Evolutionary conservation across 495 filamentous ascomycete species (phyloP).

Genomic region (Filosporella fistucella): DNA sequence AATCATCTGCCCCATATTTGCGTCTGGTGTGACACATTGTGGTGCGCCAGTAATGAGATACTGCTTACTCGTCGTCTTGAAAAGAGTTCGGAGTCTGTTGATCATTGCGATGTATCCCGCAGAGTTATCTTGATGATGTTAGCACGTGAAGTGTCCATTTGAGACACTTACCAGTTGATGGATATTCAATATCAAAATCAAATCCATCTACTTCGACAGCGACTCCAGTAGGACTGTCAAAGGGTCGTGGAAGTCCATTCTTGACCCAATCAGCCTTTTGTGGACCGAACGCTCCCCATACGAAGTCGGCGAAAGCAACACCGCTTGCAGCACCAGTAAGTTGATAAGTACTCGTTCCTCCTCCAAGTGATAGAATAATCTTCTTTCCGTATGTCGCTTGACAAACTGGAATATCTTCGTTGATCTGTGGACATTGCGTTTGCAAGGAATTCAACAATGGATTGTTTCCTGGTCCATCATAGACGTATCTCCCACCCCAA

Average conservation of each 20-base stretch:
- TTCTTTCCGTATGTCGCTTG: slow-evolving; percentile 49
- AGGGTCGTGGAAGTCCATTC: slow-evolving; percentile 28
- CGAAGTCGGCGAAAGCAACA: slow-evolving; percentile 52
- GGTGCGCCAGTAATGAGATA: slow-evolving; percentile 56
- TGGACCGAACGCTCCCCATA: slow-evolving; percentile 57
- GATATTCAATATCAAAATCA: slow-evolving; percentile 49
- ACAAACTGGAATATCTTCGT: slow-evolving; percentile 43
- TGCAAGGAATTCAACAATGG: slow-evolving; percentile 23
- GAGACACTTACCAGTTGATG: slow-evolving; percentile 34
- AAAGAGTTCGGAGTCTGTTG: slow-evolving; percentile 36
- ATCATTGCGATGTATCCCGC: slow-evolving; percentile 41
- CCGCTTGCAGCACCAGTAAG: slow-evolving; percentile 39
- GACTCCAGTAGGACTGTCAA: slow-evolving; percentile 27
- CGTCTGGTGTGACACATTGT: slow-evolving; percentile 50
- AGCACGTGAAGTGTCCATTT: slow-evolving; percentile 21
- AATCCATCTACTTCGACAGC: slow-evolving; percentile 45
- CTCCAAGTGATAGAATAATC: slow-evolving; percentile 60
- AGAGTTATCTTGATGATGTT: slow-evolving; percentile 24
- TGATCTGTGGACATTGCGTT: slow-evolving; percentile 30
- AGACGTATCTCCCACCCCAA: slow-evolving; percentile 31
- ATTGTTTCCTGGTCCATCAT: slow-evolving; percentile 28
- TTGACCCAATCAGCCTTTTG: slow-evolving; percentile 30
- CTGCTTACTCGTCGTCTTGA: slow-evolving; percentile 33
- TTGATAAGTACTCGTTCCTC: slow-evolving; percentile 27
- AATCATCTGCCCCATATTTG: slow-evolving; percentile 48